These are phyloP conservation scores for Serendipita vermifera DNA, from an alignment of 768 basidiomycete genomes.

Conservation along the genomic window DNA sequence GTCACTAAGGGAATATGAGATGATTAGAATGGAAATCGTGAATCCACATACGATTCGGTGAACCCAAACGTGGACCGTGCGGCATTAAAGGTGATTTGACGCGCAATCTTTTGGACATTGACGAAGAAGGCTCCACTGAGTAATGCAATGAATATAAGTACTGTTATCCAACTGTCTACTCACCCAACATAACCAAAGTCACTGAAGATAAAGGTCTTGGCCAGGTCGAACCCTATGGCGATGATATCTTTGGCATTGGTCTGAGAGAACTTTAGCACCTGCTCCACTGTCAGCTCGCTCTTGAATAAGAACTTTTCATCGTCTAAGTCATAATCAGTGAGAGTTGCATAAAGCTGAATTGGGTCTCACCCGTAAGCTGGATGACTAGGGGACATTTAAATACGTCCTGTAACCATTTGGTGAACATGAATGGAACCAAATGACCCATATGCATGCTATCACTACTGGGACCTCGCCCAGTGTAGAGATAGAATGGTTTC, in stretches of 20 bases:
- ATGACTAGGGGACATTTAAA: conserved; percentile 90
- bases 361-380: conserved; percentile 70
- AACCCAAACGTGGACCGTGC: conserved; percentile 95
- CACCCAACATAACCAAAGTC: conserved; percentile 71
- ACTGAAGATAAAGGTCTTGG: conserved; percentile 96
- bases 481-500: conserved; percentile 97
- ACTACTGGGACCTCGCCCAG: conserved; percentile 90
- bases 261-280: conserved; percentile 67
- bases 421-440: conserved; percentile 94
- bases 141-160: background rate
- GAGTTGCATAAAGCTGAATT: background rate
- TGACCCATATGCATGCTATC: conserved; percentile 97
- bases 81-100: conserved; percentile 86
- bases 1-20: conserved; percentile 42
- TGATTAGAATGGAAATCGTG: background rate
- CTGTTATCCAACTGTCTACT: background rate
- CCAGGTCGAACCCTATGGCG: conserved; percentile 80
- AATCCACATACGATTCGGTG: conserved; percentile 67
- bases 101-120: conserved; percentile 85
- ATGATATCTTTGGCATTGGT: conserved; percentile 94
- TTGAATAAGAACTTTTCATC: conserved; percentile 99
- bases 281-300: conserved; percentile 80
- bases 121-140: conserved; percentile 77
- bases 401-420: conserved; percentile 95
- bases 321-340: conserved; percentile 34